Conservation (phyloP, 768 basidiomycete species). For the Phaffia tasmanica region DNA sequence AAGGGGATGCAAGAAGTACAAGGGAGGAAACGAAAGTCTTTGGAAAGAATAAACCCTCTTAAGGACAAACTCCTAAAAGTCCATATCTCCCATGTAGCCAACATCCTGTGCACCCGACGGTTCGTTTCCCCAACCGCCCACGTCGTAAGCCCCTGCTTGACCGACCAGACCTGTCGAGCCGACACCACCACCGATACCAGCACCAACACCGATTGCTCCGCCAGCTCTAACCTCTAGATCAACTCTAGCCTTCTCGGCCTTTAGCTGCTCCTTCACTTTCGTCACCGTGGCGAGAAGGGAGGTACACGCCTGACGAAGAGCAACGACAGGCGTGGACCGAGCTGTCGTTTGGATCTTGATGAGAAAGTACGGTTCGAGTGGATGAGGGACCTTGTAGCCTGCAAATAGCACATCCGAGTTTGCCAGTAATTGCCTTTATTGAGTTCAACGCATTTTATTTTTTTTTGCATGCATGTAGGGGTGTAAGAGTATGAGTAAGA, state of each 20-base stretch:
- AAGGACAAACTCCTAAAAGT: too few species aligned
- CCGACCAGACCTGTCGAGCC: too few species aligned
- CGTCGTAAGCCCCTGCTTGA: too few species aligned
- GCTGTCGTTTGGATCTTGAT: slow-evolving; percentile 96
- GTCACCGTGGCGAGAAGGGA: slow-evolving; percentile 58
- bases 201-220: too few species aligned
- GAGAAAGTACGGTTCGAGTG: slow-evolving; percentile 83
- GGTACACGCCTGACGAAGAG: slow-evolving; percentile 71
- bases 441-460: not conserved
- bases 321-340: slow-evolving; percentile 62
- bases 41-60: too few species aligned
- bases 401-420: slow-evolving; percentile 86
- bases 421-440: slow-evolving; percentile 67
- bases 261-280: slow-evolving; percentile 38
- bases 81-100: too few species aligned
- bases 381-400: slow-evolving; percentile 96
- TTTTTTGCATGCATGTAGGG: not conserved
- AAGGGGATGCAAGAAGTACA: too few species aligned
- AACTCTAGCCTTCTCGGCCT: not conserved
- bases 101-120: too few species aligned
- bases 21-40: too few species aligned
- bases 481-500: not conserved
- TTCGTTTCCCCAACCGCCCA: too few species aligned
- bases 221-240: not conserved
- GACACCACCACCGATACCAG: too few species aligned